These are phyloP conservation scores for Scalesia atractyloides DNA, from an alignment of 129 eudicot genomes.

Conservation along the genomic window DNA sequence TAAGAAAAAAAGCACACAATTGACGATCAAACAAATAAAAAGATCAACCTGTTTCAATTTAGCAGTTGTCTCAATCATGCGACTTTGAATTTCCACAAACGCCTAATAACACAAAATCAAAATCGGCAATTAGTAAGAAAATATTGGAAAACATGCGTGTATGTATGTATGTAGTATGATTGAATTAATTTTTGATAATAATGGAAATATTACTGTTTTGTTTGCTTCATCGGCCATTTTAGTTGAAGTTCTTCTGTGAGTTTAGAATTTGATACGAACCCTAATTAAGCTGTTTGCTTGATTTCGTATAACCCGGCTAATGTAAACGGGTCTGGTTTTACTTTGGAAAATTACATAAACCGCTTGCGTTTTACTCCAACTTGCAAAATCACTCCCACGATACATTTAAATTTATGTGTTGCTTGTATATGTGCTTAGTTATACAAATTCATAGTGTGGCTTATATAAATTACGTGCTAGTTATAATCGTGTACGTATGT, in stretches of 20 bases:
- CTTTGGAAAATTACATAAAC: background rate
- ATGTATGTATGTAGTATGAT: background rate
- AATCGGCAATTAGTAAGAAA: too few species aligned
- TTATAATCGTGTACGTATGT: too few species aligned
- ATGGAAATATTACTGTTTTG: constrained; percentile 46
- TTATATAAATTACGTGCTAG: too few species aligned
- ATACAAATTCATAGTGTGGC: too few species aligned
- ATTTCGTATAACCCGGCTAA: constrained; percentile 7
- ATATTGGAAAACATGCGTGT: background rate
- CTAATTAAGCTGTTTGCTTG: constrained; percentile 28
- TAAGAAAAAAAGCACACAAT: background rate
- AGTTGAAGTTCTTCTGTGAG: background rate
- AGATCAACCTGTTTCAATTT: constrained; percentile 77
- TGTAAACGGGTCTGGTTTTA: constrained; percentile 6
- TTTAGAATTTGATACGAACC: constrained; percentile 26
- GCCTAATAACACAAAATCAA: constrained; percentile 46
- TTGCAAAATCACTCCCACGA: background rate
- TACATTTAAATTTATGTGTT: too few species aligned
- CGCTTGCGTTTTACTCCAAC: constrained; percentile 20
- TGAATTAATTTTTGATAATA: background rate
- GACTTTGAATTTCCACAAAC: constrained; percentile 87
- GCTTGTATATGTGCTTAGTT: too few species aligned
- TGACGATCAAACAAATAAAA: background rate
- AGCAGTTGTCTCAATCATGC: constrained; percentile 86
- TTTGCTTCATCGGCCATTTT: constrained; percentile 92